Conservation (phyloP, 2,329 filamentous ascomycete genomes). For the Colletotrichum falcatum region DNA sequence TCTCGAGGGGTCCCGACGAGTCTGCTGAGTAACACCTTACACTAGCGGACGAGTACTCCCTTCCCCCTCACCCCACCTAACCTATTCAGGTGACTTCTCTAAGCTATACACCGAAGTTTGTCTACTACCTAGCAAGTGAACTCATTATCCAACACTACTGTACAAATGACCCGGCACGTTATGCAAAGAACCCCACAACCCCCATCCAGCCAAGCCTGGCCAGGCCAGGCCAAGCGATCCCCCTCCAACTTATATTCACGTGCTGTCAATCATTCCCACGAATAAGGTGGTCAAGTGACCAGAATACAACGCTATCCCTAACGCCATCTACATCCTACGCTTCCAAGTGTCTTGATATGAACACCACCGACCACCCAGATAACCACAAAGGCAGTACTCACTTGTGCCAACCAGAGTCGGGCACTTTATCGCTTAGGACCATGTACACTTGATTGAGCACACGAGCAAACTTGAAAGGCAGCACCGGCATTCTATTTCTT, state of each 20-base stretch:
- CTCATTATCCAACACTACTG: neutral
- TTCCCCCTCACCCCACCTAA: neutral
- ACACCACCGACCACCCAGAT: neutral
- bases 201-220: neutral
- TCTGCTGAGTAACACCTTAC: too few relatives aligned
- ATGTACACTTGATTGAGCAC: neutral
- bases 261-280: constrained; percentile 14
- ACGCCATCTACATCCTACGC: constrained; percentile 5
- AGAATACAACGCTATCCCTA: constrained; percentile 5
- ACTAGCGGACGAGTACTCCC: too few relatives aligned
- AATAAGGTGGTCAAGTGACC: constrained; percentile 24
- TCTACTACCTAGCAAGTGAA: neutral
- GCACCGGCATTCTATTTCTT: neutral
- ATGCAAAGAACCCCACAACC: neutral
- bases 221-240: constrained; percentile 1
- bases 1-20: too few relatives aligned
- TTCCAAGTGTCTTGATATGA: neutral
- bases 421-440: neutral
- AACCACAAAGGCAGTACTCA: neutral
- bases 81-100: neutral
- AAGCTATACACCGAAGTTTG: neutral
- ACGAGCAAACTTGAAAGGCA: neutral
- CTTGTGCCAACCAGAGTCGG: neutral
- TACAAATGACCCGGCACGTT: neutral
- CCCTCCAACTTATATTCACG: constrained; percentile 21